These are phyloP conservation scores for Leccinum subtestaceum DNA, from an alignment of 768 basidiomycete genomes.

Conservation along the genomic window DNA sequence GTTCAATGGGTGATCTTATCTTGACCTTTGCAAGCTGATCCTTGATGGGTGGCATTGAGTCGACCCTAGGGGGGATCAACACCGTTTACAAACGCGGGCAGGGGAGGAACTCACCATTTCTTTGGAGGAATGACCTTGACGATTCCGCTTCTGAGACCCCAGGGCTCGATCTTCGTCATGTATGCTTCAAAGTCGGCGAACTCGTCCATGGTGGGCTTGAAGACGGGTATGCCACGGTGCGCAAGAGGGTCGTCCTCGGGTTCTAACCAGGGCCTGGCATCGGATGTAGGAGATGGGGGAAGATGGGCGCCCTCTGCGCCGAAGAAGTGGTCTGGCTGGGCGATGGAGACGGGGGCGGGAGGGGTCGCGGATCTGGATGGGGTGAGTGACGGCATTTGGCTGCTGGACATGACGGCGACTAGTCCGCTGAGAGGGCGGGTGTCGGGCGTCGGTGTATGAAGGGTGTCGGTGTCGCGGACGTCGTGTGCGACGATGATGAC, in stretches of 20 bases:
- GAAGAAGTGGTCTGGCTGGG: slow-evolving; percentile 86
- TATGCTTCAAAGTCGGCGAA: slow-evolving; percentile 91
- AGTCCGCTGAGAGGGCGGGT: slow-evolving; percentile 8
- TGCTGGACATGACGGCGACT: slow-evolving; percentile 21
- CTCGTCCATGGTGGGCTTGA: slow-evolving; percentile 90
- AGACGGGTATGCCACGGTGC: slow-evolving; percentile 91
- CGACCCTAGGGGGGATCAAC: slow-evolving; percentile 48
- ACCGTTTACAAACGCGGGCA: slow-evolving; percentile 15
- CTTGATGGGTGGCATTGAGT: slow-evolving; percentile 66
- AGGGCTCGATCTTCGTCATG: slow-evolving; percentile 81
- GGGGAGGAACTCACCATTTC: slow-evolving; percentile 68
- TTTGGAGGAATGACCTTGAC: slow-evolving; percentile 94
- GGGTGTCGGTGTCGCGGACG: slow-evolving; percentile 10
- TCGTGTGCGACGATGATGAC: slow-evolving; percentile 7
- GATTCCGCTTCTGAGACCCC: slow-evolving; percentile 90
- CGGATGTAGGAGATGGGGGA: slow-evolving; percentile 62
- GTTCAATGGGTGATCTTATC: slow-evolving; percentile 89
- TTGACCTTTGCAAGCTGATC: slow-evolving; percentile 71
- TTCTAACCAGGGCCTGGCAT: slow-evolving; percentile 63
- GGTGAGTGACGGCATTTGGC: slow-evolving; percentile 33
- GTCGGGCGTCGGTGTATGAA: background rate
- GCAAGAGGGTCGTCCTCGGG: slow-evolving; percentile 81
- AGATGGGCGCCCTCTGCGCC: slow-evolving; percentile 44
- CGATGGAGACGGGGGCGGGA: slow-evolving; percentile 40
- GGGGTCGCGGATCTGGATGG: slow-evolving; percentile 50